Evolutionary conservation across 2,329 filamentous ascomycete species (phyloP), one percentile per base, ranked within the genome.

Genomic region (Paraphoma chrysanthemicola): DNA sequence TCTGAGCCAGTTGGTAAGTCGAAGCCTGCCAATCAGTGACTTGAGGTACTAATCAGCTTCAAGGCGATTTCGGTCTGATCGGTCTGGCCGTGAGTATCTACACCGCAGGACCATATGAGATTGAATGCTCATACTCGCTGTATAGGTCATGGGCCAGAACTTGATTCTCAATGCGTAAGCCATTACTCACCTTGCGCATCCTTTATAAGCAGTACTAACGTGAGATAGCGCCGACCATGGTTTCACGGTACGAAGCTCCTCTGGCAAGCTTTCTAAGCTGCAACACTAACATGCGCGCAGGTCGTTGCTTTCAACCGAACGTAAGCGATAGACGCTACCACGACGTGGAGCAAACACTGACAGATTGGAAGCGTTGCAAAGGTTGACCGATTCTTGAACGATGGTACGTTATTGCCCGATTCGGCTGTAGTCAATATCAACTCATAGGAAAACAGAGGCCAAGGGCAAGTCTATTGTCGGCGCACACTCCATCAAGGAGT

Each of bases 281-380:
- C 42, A 57, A 42, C 36, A 60, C 67, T 71, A 56, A 72, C 59
- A 53, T 16, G 4, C 29, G 4, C 48, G 16, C 46, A 71, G 69
- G 71, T 99, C 77, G 91, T 94, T 82, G 95, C 94, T 71, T 99
- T 91, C 89, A 99, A 99, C 90, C 91, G 95, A 82, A 99, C 95
- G 74, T 75, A 66, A 58, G 66, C 43, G 45, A 45, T 36, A 36
- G 43, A 16, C 17, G 28, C 43, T 17, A n/a, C 48, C 7, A 33
- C 10, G 18, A 17, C 29, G 10, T n/a, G 14, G 18, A 14, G 43
- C 49, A 39, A 6, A 47, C 29, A 70, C 69, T 75, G 54, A 75
- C 61, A 59, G 16, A 44, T 31, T 30, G 44, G 36, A 53, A 76
- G 72, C 72, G 92, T 97, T 72, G 88, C 92, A 82, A 99, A 99